Base-by-base conservation (phyloP, 2,329 filamentous ascomycete species). In the Periglandula ipomoeae region DNA sequence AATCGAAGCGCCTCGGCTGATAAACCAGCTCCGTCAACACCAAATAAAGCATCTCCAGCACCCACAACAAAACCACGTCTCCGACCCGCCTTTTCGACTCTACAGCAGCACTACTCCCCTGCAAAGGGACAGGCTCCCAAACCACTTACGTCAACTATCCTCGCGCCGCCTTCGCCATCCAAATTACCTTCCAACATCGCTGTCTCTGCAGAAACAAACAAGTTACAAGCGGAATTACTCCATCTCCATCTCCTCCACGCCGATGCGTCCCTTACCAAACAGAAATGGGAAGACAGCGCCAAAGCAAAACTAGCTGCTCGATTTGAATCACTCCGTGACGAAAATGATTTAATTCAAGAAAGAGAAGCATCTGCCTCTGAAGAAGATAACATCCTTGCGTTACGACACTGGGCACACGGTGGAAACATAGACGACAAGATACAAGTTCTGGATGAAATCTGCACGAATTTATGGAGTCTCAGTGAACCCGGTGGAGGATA, bases 61-160 rank as follows among this genome's bases (percentile, higher is more conserved):
- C 35, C 46, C 26, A 34, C 42, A 34, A 26, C 43, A 2, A 46
- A 46, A 17, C 61, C 61, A 37, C 62, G 66, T n/a, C 64, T 68
- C 23, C 73, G 74, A 8, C 78, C 80, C 0, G 67, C 73, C 42
- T 85, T 85, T 63, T 77, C 71, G 43, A 83, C 76, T 1, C 73
- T 79, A 35, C 81, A 85, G 55, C 81, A 85, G 55, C 80, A 85
- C 65, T 85, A 78, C 66, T 82, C 79, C 24, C 82, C 83, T 0
- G 76, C 77, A 40, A 84, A 84, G 58, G 71, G 70, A 4, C 66
- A 72, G 8, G 73, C 76, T 0, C 78, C 82, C 0, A 86, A 85
- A 52, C 79, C 81, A 5, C 68, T 79, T n/a, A 77, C 77, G 0
- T 68, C 78, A 13, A 70, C 73, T 37, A 75, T 72, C 63, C 72